Evolutionary conservation across 192 early-diverging fungal genomes (phyloP), one percentile per base, ranked within the genome.

Genomic region (Coemansia umbellata): DNA sequence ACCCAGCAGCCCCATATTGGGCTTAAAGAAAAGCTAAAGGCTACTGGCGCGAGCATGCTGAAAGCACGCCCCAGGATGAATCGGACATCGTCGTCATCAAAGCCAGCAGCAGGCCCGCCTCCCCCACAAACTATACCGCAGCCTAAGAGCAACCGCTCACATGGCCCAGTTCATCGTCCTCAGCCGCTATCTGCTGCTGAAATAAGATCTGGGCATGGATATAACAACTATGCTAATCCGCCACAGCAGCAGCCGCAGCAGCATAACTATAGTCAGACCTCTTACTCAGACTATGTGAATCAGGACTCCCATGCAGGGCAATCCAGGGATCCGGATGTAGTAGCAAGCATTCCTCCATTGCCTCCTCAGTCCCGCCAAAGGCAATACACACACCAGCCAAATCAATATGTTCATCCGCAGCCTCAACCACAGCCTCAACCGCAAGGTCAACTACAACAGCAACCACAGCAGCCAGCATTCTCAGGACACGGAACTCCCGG

Each of bases 1-100:
- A 40, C 33, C 0, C 51, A 47, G 0, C 30, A 28, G 44, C 54
- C 50, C 9, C 58, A 53, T 8, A 47, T 42, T 18, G 70, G 70
- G 7, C 26, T 74, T 31, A 74, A 74, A 52, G 70, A 74, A 7
- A 65, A 55, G 31, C 63, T 74, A 4, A 66, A 74, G 51, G 50
- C 64, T 3, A 74, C 63, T 0, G 70, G 70, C 33, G 70, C 70
- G 7, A 74, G 40, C 39, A 58, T 74, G 36, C 56, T 74, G 22
- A 47, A 53, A 45, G 47, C 60, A 9, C 64, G 71, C 8, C 71
- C 71, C 13, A 60, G 55, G 11, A 56, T 56, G 37, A 68, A 63
- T 37, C 47, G 71, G 28, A 55, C 63, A 33, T 53, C 61, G 27
- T 63, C 68, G 9, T 55, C 68, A 3, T 45, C 68, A 17, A 63